phyloP scores from a whole-genome alignment of 2,329 filamentous ascomycete genomes.

The Epichloe sp. region DNA sequence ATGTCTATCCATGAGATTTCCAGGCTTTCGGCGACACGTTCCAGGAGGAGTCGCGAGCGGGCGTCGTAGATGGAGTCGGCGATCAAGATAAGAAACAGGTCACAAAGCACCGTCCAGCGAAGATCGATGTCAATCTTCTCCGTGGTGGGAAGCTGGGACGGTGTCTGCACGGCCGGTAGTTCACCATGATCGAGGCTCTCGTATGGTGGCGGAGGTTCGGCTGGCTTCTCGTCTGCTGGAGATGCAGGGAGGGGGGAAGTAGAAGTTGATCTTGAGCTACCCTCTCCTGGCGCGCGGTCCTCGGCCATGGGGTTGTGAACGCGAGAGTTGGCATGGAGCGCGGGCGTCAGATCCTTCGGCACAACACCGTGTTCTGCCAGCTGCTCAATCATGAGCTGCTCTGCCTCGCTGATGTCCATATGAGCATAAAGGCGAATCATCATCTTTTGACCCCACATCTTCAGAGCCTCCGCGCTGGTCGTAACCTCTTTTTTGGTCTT shows the following conservation, averaged over 20 bases:
- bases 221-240: conserved; percentile 30
- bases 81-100: conserved; percentile 89
- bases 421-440: conserved; percentile 90
- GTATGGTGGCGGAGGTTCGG: conserved; percentile 45
- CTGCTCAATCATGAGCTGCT: conserved; percentile 99
- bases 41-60: conserved; percentile 71
- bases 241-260: conserved; percentile 13
- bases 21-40: conserved; percentile 68
- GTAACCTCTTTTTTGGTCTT: conserved; percentile 59
- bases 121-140: conserved; percentile 89
- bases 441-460: conserved; percentile 94
- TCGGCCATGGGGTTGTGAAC: conserved; percentile 85
- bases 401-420: conserved; percentile 86
- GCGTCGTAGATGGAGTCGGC: conserved; percentile 91
- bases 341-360: conserved; percentile 68
- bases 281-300: conserved; percentile 5
- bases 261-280: conserved; percentile 8
- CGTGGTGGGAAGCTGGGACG: conserved; percentile 68
- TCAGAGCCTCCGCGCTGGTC: conserved; percentile 60
- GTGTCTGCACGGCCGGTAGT: conserved; percentile 66
- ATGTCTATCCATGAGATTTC: conserved; percentile 85
- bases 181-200: conserved; percentile 53
- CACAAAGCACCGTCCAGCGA: conserved; percentile 92
- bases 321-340: conserved; percentile 80
- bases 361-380: conserved; percentile 83